Evolutionary conservation across 257 asterid species (phyloP).

Genomic region (Jasminum sambac): DNA sequence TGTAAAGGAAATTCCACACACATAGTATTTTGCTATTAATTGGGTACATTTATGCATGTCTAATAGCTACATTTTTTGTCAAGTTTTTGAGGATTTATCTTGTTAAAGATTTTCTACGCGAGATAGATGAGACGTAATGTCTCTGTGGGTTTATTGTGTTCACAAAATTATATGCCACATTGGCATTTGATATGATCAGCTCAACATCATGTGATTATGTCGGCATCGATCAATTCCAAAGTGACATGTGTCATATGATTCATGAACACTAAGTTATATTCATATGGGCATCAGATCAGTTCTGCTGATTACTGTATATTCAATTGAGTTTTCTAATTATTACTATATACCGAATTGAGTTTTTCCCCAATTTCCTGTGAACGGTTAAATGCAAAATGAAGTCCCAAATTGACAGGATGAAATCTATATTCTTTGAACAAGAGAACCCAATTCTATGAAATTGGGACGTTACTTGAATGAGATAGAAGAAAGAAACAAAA

Average conservation of each 20-base stretch:
- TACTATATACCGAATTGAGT: too few relatives aligned
- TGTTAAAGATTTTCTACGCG: neutral
- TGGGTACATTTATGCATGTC: neutral
- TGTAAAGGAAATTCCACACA: constrained; percentile 23
- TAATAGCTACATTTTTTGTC: neutral
- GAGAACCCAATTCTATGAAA: neutral
- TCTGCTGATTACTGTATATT: too few relatives aligned
- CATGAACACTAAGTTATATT: too few relatives aligned
- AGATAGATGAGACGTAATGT: too few relatives aligned
- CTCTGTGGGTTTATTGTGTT: too few relatives aligned
- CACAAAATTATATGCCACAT: too few relatives aligned
- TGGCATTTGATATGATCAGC: too few relatives aligned
- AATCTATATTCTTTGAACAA: neutral
- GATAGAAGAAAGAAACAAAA: neutral
- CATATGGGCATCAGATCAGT: too few relatives aligned
- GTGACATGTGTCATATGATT: too few relatives aligned
- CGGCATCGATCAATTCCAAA: too few relatives aligned
- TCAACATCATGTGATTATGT: too few relatives aligned
- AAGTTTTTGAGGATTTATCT: neutral
- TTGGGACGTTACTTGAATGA: neutral
- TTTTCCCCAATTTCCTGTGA: neutral
- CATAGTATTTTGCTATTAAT: neutral
- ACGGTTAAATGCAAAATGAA: neutral
- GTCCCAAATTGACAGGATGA: neutral
- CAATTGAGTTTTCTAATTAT: too few relatives aligned